Conservation (phyloP, 768 basidiomycete genomes). For the Pseudohyphozyma bogoriensis region DNA sequence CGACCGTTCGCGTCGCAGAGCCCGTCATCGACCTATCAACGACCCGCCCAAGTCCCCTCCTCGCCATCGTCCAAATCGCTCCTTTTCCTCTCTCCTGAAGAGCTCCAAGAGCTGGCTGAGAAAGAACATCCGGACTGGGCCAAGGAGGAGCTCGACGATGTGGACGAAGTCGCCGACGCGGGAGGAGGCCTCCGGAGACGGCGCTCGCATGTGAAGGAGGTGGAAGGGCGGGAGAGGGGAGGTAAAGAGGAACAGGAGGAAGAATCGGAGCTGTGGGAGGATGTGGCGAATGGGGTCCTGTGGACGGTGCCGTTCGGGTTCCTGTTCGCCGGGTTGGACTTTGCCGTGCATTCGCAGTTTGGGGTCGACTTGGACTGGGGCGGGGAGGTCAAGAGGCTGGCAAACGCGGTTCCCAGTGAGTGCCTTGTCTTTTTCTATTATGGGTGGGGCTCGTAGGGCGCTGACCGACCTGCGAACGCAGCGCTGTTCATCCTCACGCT, state of each 20-base stretch:
- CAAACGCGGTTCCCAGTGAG: slow-evolving; percentile 20
- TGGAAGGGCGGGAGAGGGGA: too few species aligned
- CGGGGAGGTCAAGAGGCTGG: slow-evolving; percentile 7
- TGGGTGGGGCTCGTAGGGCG: not conserved
- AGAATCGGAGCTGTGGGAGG: slow-evolving; percentile 24
- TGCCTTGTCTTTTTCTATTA: not conserved
- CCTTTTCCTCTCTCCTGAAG: slow-evolving; percentile 19
- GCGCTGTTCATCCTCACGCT: slow-evolving; percentile 24
- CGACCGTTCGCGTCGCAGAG: too few species aligned
- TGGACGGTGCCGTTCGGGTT: slow-evolving; percentile 27
- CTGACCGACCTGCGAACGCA: not conserved
- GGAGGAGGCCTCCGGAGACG: not conserved
- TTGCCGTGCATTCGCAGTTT: slow-evolving; percentile 24
- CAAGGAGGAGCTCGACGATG: not conserved
- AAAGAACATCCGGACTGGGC: too few species aligned
- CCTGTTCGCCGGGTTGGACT: slow-evolving; percentile 25
- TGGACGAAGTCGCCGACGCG: not conserved
- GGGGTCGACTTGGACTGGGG: not conserved
- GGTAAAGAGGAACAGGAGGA: too few species aligned
- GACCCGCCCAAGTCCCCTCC: too few species aligned
- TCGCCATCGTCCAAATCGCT: too few species aligned
- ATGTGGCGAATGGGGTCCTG: slow-evolving; percentile 18
- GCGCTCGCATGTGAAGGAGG: slow-evolving; percentile 27
- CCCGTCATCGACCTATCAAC: too few species aligned
- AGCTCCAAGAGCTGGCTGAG: slow-evolving; percentile 22